Conservation (phyloP, 768 basidiomycete species). For the Russula sp. region DNA sequence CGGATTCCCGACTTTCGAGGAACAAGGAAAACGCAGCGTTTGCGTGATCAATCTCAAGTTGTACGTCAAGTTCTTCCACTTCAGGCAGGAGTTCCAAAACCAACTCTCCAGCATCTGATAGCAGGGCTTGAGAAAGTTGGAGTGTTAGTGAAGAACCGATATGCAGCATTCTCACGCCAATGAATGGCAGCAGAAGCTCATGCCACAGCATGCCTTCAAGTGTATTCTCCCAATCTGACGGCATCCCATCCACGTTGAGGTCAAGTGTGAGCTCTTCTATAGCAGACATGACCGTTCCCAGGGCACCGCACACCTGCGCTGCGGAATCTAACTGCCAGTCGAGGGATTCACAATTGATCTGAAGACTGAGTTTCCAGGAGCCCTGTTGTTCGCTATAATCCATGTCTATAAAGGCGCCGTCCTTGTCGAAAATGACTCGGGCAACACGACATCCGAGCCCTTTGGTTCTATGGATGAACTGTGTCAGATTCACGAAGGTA, state of each 20-base stretch:
- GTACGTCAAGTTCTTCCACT: neutral
- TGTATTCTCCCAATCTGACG: neutral
- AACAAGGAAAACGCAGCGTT: neutral
- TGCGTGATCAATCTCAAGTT: neutral
- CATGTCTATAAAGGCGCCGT: neutral
- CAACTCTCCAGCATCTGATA: neutral
- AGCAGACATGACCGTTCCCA: neutral
- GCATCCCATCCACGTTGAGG: neutral
- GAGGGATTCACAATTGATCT: neutral
- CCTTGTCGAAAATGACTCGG: neutral
- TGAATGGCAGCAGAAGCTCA: neutral
- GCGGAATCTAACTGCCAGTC: neutral
- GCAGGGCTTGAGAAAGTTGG: neutral
- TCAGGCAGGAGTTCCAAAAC: neutral
- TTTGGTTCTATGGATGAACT: neutral
- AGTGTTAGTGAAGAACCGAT: neutral
- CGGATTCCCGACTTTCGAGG: neutral
- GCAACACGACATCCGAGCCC: neutral
- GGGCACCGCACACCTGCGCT: neutral
- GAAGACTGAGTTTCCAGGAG: neutral
- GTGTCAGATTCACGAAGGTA: neutral
- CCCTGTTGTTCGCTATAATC: neutral
- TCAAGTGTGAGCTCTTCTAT: constrained; percentile 1
- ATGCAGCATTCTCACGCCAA: neutral
- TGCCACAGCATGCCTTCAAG: neutral